phyloP scores from a whole-genome alignment of 257 asterid genomes.

The Fraxinus quadrangulata region DNA sequence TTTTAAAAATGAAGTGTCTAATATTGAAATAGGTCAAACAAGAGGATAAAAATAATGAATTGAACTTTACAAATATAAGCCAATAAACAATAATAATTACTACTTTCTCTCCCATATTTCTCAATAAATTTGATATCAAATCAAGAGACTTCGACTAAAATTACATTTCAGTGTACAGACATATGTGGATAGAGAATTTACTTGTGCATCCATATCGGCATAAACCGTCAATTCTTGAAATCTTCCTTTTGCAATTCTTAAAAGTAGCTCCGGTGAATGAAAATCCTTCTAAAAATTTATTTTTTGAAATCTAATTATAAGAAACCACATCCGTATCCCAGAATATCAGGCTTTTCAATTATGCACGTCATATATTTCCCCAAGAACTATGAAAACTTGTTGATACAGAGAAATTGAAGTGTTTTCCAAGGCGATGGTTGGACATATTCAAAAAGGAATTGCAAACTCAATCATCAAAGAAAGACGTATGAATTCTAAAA shows the following conservation, averaged over 20 bases:
- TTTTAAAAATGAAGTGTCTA: too few species aligned
- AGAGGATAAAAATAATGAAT: too few species aligned
- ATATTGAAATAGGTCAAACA: too few species aligned
- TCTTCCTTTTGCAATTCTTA: conserved; percentile 6
- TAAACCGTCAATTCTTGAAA: conserved; percentile 34
- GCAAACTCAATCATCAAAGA: too few species aligned
- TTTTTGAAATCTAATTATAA: too few species aligned
- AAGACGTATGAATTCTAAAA: too few species aligned
- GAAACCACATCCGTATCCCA: too few species aligned
- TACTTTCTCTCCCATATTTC: not conserved
- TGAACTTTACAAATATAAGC: too few species aligned
- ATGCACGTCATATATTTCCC: conserved; percentile 5
- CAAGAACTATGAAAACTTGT: conserved; percentile 15
- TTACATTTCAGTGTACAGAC: not conserved
- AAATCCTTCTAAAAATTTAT: too few species aligned
- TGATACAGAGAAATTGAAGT: conserved; percentile 22
- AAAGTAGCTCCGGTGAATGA: not conserved
- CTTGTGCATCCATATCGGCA: conserved; percentile 49
- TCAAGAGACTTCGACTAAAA: not conserved
- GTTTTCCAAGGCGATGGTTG: too few species aligned
- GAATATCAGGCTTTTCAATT: not conserved
- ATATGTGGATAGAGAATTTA: conserved; percentile 25
- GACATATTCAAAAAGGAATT: too few species aligned
- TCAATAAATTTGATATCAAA: not conserved
- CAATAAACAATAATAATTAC: too few species aligned